phyloP scores from a whole-genome alignment of 345 rosid genomes.

The Raphanus raphanistrum region DNA sequence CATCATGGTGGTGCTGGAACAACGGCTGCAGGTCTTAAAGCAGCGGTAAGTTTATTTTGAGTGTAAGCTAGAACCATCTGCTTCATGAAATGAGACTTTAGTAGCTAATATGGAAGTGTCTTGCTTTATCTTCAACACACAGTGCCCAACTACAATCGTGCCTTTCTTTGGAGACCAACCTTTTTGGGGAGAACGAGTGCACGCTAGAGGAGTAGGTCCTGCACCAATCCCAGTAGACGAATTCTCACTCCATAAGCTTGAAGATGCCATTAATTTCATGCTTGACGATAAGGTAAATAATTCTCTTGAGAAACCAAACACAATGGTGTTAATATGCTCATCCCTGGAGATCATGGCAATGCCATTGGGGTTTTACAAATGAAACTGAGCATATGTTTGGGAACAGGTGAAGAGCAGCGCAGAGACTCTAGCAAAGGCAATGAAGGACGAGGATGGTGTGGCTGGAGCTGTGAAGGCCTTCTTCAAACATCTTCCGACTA shows the following conservation, averaged over 20 bases:
- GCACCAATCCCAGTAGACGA: constrained; percentile 87
- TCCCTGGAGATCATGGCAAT: neutral
- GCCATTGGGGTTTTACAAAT: constrained; percentile 1
- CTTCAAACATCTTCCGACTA: constrained; percentile 69
- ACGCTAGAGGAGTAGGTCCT: constrained; percentile 94
- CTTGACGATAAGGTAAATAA: constrained; percentile 55
- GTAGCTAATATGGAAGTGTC: neutral
- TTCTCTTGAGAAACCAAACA: constrained; percentile 2
- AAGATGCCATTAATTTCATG: constrained; percentile 73
- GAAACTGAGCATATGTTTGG: constrained; percentile 20
- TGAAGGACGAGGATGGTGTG: constrained; percentile 95
- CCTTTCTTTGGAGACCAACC: constrained; percentile 99
- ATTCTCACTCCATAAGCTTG: constrained; percentile 75
- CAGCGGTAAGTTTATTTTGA: constrained; percentile 56
- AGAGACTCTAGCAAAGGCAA: constrained; percentile 80
- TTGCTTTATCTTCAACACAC: constrained; percentile 19
- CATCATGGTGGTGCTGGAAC: constrained; percentile 99
- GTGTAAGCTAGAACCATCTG: neutral
- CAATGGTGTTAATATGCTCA: neutral
- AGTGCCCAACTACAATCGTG: constrained; percentile 97
- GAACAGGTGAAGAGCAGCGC: constrained; percentile 81
- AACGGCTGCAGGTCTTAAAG: constrained; percentile 97
- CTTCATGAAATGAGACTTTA: constrained; percentile 3
- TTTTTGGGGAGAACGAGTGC: constrained; percentile 95
- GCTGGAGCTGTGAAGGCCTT: constrained; percentile 95